Evolutionary conservation across 805 yeast species (phyloP).

Genomic region (Yarrowia sp.): DNA sequence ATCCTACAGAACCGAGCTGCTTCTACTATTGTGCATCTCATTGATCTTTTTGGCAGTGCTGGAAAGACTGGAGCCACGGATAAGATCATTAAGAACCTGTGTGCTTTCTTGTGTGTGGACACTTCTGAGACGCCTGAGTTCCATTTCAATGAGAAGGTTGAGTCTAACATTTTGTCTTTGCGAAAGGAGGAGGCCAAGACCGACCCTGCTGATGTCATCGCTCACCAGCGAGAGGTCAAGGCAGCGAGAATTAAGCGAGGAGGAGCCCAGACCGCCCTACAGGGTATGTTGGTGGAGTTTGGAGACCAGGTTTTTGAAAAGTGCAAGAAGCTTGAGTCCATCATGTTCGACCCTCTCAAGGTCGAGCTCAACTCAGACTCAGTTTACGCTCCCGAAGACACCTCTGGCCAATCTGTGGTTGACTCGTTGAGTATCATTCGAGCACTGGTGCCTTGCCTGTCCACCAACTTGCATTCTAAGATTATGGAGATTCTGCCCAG

Average conservation of each 20-base stretch:
- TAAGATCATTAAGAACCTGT: constrained; percentile 82
- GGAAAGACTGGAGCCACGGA: constrained; percentile 75
- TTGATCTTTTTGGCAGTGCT: constrained; percentile 52
- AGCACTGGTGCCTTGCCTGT: constrained; percentile 64
- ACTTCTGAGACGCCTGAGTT: constrained; percentile 95
- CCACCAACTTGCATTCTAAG: constrained; percentile 44
- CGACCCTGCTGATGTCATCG: constrained; percentile 58
- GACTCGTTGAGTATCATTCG: constrained; percentile 83
- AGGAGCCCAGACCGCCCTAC: constrained; percentile 76
- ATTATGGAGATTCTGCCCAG: constrained; percentile 56
- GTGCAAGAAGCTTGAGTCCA: constrained; percentile 62
- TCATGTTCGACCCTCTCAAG: constrained; percentile 47
- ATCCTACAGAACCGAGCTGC: constrained; percentile 73
- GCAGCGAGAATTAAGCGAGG: constrained; percentile 77
- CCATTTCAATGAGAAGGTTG: constrained; percentile 54
- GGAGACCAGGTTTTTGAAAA: constrained; percentile 52
- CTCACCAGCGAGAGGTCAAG: constrained; percentile 59
- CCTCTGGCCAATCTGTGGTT: constrained; percentile 71
- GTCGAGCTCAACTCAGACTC: constrained; percentile 33
- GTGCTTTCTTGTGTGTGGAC: constrained; percentile 92
- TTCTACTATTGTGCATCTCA: constrained; percentile 58
- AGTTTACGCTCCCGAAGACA: constrained; percentile 40
- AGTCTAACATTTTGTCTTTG: constrained; percentile 63
- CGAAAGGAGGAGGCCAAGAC: constrained; percentile 70
- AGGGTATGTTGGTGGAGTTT: constrained; percentile 52